Evolutionary conservation across 768 basidiomycete genomes (phyloP), one percentile per base, ranked within the genome.

Genomic region (Lactarius quietus): DNA sequence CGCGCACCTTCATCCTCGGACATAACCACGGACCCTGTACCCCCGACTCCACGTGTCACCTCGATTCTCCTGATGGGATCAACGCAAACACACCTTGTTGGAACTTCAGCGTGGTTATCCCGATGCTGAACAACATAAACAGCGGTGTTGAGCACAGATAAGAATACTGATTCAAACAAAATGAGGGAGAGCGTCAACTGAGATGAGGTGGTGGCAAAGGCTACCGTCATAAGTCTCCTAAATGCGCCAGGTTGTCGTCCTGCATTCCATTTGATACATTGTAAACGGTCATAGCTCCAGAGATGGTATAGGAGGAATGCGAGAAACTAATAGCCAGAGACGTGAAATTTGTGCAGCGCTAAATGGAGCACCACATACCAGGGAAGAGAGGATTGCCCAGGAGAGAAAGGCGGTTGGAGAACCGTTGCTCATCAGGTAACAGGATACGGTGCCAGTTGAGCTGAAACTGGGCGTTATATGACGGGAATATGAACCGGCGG

Each of bases 221-320:
- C 72, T 72, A 92, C 89, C n/a, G 89, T 93, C 92, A 93, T 93
- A 72, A 93, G 82, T 58, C 92, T 82, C 77, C 89, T 92, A 83
- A 93, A 93, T 15, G 91, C 86, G 62, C 92, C 92, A 63, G 88
- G 89, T 73, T 90, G 89, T 59, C 89, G 81, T 38, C 89, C 89
- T 17, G 86, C 81, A 72, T 85, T 81, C 89, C 90, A 92, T 74
- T 78, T 82, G 54, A 92, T 75, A 75, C 91, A 92, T 67, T 85
- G 81, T 75, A 92, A 89, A 65, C 76, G 81, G 76, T 93, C 91
- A 71, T 92, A 93, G 67, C 78, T 79, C 88, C 89, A 93, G n/a
- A 93, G 81, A 74, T 93, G 91, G 70, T 83, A 78, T 55, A 89
- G 70, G 62, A 92, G 81, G 74, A 90, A 90, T 53, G 76, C 70